These are phyloP conservation scores for Aureobasidium musti DNA, from an alignment of 2,329 filamentous ascomycete species.

Conservation along the genomic window DNA sequence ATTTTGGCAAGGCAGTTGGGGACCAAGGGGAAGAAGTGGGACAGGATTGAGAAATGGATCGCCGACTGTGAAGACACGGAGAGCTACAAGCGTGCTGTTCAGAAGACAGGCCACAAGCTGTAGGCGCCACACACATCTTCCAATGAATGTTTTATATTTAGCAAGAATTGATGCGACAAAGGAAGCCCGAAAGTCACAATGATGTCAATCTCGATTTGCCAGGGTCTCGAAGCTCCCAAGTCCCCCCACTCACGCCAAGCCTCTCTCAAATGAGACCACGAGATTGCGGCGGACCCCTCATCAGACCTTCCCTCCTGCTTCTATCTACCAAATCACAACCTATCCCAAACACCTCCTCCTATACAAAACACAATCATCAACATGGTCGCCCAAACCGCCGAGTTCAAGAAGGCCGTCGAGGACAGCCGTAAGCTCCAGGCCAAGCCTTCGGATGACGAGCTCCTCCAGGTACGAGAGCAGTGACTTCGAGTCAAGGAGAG, in stretches of 20 bases:
- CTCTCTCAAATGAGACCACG: slow-evolving; percentile 3
- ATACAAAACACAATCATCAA: slow-evolving; percentile 1
- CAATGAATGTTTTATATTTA: not conserved
- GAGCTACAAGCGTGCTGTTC: slow-evolving; percentile 44
- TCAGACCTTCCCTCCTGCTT: not conserved
- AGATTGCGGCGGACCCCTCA: slow-evolving; percentile 23
- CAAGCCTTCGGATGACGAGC: slow-evolving; percentile 65
- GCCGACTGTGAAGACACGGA: slow-evolving; percentile 43
- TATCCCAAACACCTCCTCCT: not conserved
- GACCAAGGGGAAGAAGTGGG: slow-evolving; percentile 42
- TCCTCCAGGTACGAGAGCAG: slow-evolving; percentile 56
- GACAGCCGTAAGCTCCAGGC: slow-evolving; percentile 68
- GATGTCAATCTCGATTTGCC: not conserved
- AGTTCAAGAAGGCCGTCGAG: slow-evolving; percentile 76
- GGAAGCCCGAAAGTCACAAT: slow-evolving; percentile 1
- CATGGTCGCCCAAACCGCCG: slow-evolving; percentile 50
- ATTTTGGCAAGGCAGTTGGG: slow-evolving; percentile 46
- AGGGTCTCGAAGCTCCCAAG: slow-evolving; percentile 20
- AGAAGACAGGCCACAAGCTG: slow-evolving; percentile 46
- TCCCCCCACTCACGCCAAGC: slow-evolving; percentile 10
- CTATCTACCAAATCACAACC: not conserved
- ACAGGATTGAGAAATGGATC: slow-evolving; percentile 43
- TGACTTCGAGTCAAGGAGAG: not conserved
- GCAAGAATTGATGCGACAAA: not conserved
- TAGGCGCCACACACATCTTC: not conserved